Evolutionary conservation across 345 rosid genomes (phyloP), one percentile per base, ranked within the genome.

Genomic region (Limnanthes douglasii): DNA sequence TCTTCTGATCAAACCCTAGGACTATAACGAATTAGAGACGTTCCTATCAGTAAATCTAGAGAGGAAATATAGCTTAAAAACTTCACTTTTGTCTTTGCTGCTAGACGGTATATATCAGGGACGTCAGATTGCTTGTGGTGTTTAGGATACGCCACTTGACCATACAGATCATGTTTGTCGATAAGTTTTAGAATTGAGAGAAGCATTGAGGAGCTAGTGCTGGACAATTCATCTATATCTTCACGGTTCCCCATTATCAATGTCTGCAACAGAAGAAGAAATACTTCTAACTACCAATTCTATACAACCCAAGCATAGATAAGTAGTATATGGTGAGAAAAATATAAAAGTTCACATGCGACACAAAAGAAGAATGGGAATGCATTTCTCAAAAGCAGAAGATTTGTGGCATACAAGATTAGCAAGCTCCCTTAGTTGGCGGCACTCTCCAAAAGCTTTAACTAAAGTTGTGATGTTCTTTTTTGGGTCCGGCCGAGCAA

Each of bases 361-460:
- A 18, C 6, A 1, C 21, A 37, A 28, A 14, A 23, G 4, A 46
- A 17, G 18, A 42, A 50, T 2, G 25, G 26, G 21, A 31, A 23
- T 5, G 21, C 32, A 8, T 30, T 17, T 36, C 18, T 11, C 21
- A 28, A 14, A 22, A 45, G 8, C 26, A 22, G 0, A 11, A 48
- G 8, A 19, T 35, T 11, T 15, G 20, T 19, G 9, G 32, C 71
- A 7, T 68, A 81, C 93, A 48, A 81, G 83, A 54, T 81, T 81
- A 41, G 93, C 80, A 50, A 76, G 83, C 53, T 76, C 80, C 41
- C 62, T 70, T 48, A 81, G 24, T 28, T 64, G 75, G 21, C 73
- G 80, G 33, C 86, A 81, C 51, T 73, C 93, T 59, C 93, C 93
- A 63, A 81, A 81, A 49, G 86, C 93, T 64, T 70, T 76, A 34